Evolutionary conservation across 768 basidiomycete species (phyloP).

Genomic region (Lentinula aciculospora): DNA sequence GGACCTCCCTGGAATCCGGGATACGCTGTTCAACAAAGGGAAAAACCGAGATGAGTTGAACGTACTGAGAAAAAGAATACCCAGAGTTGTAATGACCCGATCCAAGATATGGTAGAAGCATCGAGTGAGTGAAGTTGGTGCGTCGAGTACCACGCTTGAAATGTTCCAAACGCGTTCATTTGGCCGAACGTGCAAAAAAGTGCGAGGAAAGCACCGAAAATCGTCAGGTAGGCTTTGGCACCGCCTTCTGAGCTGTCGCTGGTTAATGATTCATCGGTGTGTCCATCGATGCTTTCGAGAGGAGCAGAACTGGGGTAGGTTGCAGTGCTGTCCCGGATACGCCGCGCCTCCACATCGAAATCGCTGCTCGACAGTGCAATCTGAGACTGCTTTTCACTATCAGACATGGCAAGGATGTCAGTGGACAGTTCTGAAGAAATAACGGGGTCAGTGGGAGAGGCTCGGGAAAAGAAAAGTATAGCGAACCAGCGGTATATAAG

Average conservation of each 20-base stretch:
- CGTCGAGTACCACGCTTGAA: slow-evolving; percentile 58
- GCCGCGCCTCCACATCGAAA: not conserved
- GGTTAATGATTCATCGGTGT: not conserved
- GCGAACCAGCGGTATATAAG: not conserved
- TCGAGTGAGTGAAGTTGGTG: slow-evolving; percentile 50
- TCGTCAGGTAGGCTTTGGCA: slow-evolving; percentile 36
- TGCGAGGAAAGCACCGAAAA: slow-evolving; percentile 60
- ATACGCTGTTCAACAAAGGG: not conserved
- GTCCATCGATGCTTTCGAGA: not conserved
- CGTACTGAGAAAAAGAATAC: slow-evolving; percentile 65
- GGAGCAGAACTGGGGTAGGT: not conserved
- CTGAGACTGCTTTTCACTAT: not conserved
- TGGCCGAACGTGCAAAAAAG: slow-evolving; percentile 70
- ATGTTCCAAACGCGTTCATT: slow-evolving; percentile 69
- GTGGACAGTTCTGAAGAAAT: not conserved
- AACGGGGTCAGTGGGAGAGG: not conserved
- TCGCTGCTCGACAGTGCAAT: not conserved
- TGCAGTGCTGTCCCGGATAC: slow-evolving; percentile 4
- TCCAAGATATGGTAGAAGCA: slow-evolving; percentile 62
- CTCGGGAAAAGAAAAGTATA: not conserved
- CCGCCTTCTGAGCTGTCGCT: not conserved
- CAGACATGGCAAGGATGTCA: not conserved
- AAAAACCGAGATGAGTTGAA: not conserved
- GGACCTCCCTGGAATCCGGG: slow-evolving; percentile 43
- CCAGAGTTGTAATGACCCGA: slow-evolving; percentile 66